Evolutionary conservation across 768 basidiomycete genomes (phyloP), one percentile per base, ranked within the genome.

Genomic region (Tricholoma matsutake): DNA sequence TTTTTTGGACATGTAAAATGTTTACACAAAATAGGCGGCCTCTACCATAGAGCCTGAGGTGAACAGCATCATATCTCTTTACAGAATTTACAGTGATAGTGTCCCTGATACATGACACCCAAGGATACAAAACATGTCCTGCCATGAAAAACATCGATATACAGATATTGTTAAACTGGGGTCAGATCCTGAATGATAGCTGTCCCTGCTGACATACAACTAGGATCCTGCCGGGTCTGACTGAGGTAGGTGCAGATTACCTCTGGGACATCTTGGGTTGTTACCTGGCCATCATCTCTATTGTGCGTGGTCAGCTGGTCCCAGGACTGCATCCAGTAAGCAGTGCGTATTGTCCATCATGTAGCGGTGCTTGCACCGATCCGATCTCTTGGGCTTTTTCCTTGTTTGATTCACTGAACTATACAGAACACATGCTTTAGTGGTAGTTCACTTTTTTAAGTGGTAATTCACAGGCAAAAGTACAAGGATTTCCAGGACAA

Each of bases 191-290:
- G 43, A 2, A 31, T 16, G 20, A 20, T 14, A 10, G n/a, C 11
- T 34, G 57, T 16, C 16, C 22, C 39, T 1, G 18, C 11, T 18
- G 20, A 41, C 16, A 54, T 22, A 2, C 64, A 58, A 1, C 16
- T 31, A n/a, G 22, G 7, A 6, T 65, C 13, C 16, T 1, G 25
- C 25, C 5, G 14, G 14, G 49, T 70, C 41, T 79, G 53, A 1
- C 75, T 74, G 63, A 76, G 76, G 60, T 73, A 76, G 2, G 54
- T 31, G 54, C 78, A 69, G n/a, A 80, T 69, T 2, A 72, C 75
- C 1, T 71, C 63, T 18, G 80, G 60, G 54, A 77, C 29, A 63
- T 78, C 72, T 41, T 62, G 57, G 5, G 77, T 37, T 16, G 70
- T 75, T 43, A 77, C 65, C 0, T 11, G 49, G 16, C 16, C 13